phyloP scores from a whole-genome alignment of 2,329 filamentous ascomycete genomes.

The Clonostachys solani region DNA sequence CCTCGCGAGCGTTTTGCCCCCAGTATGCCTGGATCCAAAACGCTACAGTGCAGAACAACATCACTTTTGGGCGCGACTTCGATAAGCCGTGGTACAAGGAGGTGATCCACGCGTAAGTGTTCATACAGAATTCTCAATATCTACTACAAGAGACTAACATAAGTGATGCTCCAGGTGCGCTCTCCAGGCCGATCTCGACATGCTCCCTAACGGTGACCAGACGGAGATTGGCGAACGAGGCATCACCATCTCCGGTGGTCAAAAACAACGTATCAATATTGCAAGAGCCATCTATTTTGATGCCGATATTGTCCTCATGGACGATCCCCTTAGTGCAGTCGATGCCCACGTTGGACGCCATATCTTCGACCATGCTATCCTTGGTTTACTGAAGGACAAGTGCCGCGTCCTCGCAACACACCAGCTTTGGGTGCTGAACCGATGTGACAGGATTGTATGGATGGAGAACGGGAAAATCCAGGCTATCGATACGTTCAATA shows the following conservation, averaged over 20 bases:
- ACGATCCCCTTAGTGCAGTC: constrained; percentile 65
- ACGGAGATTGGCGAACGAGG: constrained; percentile 96
- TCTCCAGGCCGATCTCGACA: constrained; percentile 79
- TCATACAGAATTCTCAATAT: background rate
- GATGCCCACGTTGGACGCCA: constrained; percentile 68
- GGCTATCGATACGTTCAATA: constrained; percentile 84
- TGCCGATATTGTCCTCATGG: constrained; percentile 64
- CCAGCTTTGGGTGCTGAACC: constrained; percentile 86
- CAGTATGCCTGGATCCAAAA: constrained; percentile 99
- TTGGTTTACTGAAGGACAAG: constrained; percentile 83
- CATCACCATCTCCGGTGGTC: constrained; percentile 91
- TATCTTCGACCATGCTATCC: constrained; percentile 92
- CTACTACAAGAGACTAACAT: constrained; percentile 6
- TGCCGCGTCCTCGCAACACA: constrained; percentile 91
- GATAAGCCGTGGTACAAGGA: constrained; percentile 75
- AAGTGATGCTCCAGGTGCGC: constrained; percentile 55
- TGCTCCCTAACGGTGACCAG: constrained; percentile 82
- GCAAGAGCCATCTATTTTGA: constrained; percentile 74
- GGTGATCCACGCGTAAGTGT: constrained; percentile 69
- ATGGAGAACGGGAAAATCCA: constrained; percentile 84
- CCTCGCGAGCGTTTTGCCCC: constrained; percentile 83
- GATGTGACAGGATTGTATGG: constrained; percentile 89
- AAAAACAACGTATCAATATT: constrained; percentile 94
- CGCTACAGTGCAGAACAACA: constrained; percentile 80
- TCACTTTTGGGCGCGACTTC: constrained; percentile 79